A percentile compares a stretch with the other conserved stretches of the same genome.
These are phyloP conservation scores for Irpex sp. DNA, from an alignment of 1,284 basidiomycete species.

Conservation along the genomic window DNA sequence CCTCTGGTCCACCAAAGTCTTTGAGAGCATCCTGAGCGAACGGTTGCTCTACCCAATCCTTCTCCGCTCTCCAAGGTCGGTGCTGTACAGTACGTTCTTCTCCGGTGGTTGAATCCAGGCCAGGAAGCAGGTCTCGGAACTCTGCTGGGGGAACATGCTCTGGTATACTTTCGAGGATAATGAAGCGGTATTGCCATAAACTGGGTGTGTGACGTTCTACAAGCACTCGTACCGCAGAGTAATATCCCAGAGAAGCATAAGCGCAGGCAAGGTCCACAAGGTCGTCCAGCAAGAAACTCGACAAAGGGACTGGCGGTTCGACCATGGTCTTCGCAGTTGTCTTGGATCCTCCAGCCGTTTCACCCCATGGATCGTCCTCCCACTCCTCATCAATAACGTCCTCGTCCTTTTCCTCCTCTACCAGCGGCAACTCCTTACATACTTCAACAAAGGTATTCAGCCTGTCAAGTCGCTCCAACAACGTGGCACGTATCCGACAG, in stretches of 20 bases:
- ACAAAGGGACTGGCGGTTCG: constrained; percentile 51
- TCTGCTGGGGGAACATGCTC: constrained; percentile 64
- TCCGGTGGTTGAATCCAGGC: constrained; percentile 44
- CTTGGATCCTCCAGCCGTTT: constrained; percentile 26
- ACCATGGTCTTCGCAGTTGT: background rate
- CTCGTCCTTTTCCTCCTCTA: constrained; percentile 19
- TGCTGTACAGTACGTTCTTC: constrained; percentile 35
- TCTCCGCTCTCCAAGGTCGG: constrained; percentile 43
- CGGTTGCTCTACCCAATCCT: constrained; percentile 55
- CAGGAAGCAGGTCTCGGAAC: constrained; percentile 64
- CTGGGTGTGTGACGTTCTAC: constrained; percentile 49
- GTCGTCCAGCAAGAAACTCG: constrained; percentile 57
- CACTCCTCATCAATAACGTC: constrained; percentile 50
- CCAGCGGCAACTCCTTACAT: constrained; percentile 35
- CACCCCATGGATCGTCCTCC: constrained; percentile 84
- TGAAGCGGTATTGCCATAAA: constrained; percentile 70
- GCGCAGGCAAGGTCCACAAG: constrained; percentile 58
- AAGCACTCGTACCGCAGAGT: constrained; percentile 56
- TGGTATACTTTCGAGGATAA: constrained; percentile 72
- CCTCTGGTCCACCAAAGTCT: constrained; percentile 15
- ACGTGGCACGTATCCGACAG: constrained; percentile 55
- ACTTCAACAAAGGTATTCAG: constrained; percentile 68
- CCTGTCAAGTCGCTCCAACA: constrained; percentile 62
- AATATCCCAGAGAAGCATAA: constrained; percentile 61
- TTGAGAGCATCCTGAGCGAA: constrained; percentile 40